Conservation (phyloP, 331 rosid genomes). For the Stylosanthes scabra region DNA sequence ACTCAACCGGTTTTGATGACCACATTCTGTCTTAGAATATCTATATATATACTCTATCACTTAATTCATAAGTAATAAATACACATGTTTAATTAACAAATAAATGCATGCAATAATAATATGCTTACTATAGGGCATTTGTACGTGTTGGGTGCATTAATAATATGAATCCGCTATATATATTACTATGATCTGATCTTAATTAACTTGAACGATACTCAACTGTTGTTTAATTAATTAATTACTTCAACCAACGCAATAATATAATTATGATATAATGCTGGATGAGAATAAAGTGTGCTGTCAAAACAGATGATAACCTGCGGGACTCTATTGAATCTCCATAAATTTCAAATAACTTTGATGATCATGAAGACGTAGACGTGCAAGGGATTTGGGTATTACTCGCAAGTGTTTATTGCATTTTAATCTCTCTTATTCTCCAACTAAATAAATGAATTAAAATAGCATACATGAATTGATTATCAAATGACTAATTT, state of each 20-base stretch:
- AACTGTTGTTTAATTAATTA: neutral
- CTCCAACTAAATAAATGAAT: no score
- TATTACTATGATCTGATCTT: neutral
- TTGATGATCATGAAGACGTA: no score
- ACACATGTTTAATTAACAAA: no score
- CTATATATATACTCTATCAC: no score
- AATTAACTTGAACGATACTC: neutral
- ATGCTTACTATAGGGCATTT: neutral
- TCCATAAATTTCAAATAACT: no score
- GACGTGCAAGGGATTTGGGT: neutral
- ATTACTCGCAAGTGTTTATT: neutral
- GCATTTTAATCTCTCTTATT: neutral
- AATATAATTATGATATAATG: neutral
- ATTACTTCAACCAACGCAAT: neutral
- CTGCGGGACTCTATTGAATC: no score
- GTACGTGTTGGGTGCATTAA: neutral
- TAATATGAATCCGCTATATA: neutral
- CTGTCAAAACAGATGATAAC: neutral
- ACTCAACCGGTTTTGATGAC: no score
- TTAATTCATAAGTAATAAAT: no score
- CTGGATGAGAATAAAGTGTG: neutral
- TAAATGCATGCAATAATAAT: no score
- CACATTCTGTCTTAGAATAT: no score
- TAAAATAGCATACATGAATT: neutral
- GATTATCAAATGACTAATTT: neutral